These are phyloP conservation scores for Plasmodium inui DNA, from an alignment of 169 alveolate genomes.

Conservation along the genomic window DNA sequence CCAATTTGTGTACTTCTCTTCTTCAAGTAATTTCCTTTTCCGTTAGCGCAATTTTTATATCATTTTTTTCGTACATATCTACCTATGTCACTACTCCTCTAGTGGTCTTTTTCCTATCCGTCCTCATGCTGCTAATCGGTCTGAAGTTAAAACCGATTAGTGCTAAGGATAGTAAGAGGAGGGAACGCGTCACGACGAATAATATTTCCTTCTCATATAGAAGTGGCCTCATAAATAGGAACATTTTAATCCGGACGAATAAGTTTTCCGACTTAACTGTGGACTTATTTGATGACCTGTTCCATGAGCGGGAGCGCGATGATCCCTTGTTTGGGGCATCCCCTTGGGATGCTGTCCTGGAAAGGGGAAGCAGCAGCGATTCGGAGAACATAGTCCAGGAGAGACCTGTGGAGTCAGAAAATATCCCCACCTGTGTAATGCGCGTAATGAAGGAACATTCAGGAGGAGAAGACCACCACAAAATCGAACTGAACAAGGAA, in stretches of 20 bases:
- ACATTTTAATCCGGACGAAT: constrained; percentile 5
- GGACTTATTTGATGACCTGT: constrained; percentile 5
- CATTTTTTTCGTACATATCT: constrained; percentile 39
- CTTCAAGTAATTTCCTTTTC: constrained; percentile 48
- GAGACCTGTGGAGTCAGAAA: background rate
- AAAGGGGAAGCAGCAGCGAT: background rate
- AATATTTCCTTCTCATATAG: constrained; percentile 27
- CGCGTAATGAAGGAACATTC: background rate
- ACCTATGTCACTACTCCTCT: background rate
- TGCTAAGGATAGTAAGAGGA: background rate
- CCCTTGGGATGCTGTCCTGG: background rate
- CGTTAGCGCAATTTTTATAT: constrained; percentile 48
- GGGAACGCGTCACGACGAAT: background rate
- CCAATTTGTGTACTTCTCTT: constrained; percentile 48
- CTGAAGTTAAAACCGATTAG: background rate
- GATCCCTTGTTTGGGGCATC: background rate
- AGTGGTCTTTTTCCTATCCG: constrained; percentile 14
- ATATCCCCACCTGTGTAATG: background rate
- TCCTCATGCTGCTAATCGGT: constrained; percentile 17
- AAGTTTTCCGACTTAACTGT: constrained; percentile 10
- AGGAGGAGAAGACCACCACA: background rate
- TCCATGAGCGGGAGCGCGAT: background rate
- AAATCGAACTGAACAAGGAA: background rate
- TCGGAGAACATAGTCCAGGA: background rate
- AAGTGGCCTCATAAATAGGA: constrained; percentile 43